Evolutionary conservation across 139 green algal genomes (phyloP).

Genomic region (Pleodorina starrii): DNA sequence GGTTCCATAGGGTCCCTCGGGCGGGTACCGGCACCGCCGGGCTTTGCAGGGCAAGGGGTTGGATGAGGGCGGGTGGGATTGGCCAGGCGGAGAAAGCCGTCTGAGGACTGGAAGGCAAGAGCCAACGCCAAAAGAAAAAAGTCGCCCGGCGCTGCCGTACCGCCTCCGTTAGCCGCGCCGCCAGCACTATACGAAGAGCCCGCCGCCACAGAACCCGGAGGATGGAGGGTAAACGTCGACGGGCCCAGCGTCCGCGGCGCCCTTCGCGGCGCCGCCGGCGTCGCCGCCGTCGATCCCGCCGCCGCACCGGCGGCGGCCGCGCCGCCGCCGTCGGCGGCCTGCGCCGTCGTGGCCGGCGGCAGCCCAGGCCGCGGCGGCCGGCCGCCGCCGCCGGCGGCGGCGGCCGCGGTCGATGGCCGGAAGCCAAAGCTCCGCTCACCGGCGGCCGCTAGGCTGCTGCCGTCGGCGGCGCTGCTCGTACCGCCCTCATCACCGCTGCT

Average conservation of each 20-base stretch:
- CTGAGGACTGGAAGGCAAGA: too few species aligned
- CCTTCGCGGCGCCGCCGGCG: neutral
- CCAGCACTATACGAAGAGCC: neutral
- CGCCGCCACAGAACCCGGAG: neutral
- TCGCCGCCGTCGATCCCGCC: neutral
- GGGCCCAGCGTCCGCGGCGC: neutral
- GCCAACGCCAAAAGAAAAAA: too few species aligned
- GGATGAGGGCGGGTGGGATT: too few species aligned
- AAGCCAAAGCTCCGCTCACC: neutral
- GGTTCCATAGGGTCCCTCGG: too few species aligned
- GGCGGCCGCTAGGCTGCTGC: neutral
- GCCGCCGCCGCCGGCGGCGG: conserved; percentile 4
- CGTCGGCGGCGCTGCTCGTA: neutral
- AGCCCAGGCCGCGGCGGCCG: conserved; percentile 21
- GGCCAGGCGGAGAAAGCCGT: too few species aligned
- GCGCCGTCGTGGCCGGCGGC: neutral
- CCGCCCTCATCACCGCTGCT: conserved; percentile 21
- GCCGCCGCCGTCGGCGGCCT: neutral
- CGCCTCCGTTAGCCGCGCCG: neutral
- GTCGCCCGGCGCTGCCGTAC: neutral
- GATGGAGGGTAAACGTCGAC: neutral
- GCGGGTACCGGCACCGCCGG: too few species aligned
- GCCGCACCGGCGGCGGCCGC: neutral
- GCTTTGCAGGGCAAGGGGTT: too few species aligned
- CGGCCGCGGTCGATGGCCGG: neutral